Evolutionary conservation across 371 early-diverging fungal species (phyloP).

Genomic region (Mortierella sp.): DNA sequence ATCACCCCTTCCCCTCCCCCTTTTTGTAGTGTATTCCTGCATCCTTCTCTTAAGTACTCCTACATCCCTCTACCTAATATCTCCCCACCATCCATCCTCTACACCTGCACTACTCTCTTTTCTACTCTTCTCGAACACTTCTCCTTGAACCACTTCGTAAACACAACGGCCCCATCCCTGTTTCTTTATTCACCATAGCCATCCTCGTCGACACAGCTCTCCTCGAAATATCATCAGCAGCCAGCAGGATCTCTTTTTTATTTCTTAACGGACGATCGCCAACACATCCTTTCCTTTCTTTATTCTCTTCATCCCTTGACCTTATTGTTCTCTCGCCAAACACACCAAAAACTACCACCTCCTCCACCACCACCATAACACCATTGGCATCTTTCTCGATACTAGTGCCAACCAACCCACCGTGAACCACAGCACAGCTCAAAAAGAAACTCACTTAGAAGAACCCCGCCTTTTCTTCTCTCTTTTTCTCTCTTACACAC

Average conservation of each 20-base stretch:
- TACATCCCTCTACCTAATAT: neutral
- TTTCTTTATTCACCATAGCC: neutral
- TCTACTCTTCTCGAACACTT: neutral
- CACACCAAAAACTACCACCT: neutral
- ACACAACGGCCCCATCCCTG: neutral
- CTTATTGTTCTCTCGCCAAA: neutral
- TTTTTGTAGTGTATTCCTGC: neutral
- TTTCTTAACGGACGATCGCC: neutral
- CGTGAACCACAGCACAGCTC: neutral
- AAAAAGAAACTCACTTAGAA: neutral
- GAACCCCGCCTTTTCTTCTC: slow-evolving; percentile 7
- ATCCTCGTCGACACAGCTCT: neutral
- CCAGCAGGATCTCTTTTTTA: neutral
- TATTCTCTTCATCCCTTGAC: neutral
- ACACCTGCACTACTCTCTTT: neutral
- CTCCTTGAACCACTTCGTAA: neutral
- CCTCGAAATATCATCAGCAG: neutral
- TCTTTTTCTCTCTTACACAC: neutral
- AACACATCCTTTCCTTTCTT: neutral
- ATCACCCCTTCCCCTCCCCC: neutral
- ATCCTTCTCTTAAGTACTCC: neutral
- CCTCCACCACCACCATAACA: neutral
- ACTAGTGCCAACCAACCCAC: slow-evolving; percentile 1
- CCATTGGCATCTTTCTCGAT: neutral
- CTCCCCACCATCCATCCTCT: neutral